phyloP scores from a whole-genome alignment of 1,284 basidiomycete genomes.

The Leccinum angustisporum region DNA sequence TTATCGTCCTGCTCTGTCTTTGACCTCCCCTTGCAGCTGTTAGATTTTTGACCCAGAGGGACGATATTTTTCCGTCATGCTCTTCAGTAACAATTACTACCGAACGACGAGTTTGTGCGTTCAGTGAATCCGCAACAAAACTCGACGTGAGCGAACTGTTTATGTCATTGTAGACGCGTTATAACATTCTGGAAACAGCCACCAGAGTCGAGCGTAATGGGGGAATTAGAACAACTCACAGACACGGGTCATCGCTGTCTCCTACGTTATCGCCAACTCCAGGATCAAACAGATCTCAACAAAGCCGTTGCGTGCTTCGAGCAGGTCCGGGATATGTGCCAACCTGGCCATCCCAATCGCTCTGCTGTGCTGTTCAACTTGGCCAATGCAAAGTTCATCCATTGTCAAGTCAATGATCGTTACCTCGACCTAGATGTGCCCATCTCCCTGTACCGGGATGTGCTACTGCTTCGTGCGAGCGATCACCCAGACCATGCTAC shows the following conservation, averaged over 20 bases:
- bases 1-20: not conserved
- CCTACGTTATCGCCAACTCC: not conserved
- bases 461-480: not conserved
- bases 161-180: not conserved
- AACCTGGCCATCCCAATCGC: not conserved
- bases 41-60: not conserved
- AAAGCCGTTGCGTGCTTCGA: not conserved
- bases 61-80: not conserved
- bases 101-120: not conserved
- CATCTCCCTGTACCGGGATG: not conserved
- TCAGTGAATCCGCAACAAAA: not conserved
- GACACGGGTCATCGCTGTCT: not conserved
- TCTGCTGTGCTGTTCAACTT: not conserved
- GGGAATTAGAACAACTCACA: not conserved
- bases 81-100: not conserved
- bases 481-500: not conserved
- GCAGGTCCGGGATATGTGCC: not conserved
- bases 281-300: not conserved
- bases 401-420: not conserved
- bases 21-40: not conserved
- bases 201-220: not conserved
- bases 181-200: not conserved
- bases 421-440: not conserved
- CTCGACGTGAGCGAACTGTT: not conserved
- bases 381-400: not conserved